Evolutionary conservation across 257 asterid genomes (phyloP).

Genomic region (Solanum piurae): DNA sequence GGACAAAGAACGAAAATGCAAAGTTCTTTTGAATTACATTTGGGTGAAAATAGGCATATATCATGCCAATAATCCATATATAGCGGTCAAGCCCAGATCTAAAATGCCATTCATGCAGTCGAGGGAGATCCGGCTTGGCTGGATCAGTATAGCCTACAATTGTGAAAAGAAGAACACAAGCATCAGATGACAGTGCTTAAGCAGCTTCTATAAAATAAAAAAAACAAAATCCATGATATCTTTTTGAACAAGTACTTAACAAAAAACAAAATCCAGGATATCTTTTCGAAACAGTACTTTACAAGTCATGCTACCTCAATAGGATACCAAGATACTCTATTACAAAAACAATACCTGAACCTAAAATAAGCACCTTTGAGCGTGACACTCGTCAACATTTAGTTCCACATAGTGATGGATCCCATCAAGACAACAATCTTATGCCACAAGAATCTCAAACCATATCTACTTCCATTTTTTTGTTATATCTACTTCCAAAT

Average conservation of each 20-base stretch:
- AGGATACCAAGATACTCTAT: background rate
- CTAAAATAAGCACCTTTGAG: background rate
- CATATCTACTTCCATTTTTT: background rate
- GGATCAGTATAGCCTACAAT: constrained; percentile 81
- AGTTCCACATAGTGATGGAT: background rate
- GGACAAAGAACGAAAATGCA: background rate
- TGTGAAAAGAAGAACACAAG: constrained; percentile 3
- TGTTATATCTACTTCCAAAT: background rate
- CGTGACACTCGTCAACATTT: background rate
- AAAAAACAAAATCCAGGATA: background rate
- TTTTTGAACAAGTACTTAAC: background rate
- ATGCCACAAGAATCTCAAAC: background rate
- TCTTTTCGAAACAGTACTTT: background rate
- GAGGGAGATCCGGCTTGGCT: constrained; percentile 83
- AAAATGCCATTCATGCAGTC: constrained; percentile 92
- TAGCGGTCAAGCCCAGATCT: constrained; percentile 91
- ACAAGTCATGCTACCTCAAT: background rate
- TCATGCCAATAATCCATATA: constrained; percentile 84
- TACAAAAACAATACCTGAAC: background rate
- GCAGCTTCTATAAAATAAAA: background rate
- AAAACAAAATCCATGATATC: background rate
- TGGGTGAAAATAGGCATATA: constrained; percentile 77
- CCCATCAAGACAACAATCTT: background rate
- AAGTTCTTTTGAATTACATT: constrained; percentile 31
- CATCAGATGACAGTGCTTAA: constrained; percentile 6